Percentiles rank a stretch among this genome's conserved stretches.
Conservation (phyloP, 2,329 filamentous ascomycete species). For the Aspergillus neoniger region DNA sequence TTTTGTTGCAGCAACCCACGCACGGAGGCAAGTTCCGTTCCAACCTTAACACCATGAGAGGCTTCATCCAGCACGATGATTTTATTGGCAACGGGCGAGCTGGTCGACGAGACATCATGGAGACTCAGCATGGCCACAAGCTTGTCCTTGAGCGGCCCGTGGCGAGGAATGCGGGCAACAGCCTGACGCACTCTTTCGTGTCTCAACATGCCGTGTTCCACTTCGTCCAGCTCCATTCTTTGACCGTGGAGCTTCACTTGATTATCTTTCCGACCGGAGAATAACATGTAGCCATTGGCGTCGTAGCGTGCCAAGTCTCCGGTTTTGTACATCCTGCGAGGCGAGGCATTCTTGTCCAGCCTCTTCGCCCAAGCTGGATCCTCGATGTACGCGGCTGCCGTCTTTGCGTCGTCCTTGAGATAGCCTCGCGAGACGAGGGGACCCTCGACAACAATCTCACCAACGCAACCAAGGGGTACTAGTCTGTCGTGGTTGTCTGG, state of each 20-base stretch:
- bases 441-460: slow-evolving; percentile 7
- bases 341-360: background rate
- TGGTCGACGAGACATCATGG: background rate
- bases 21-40: background rate
- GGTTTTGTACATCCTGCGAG: slow-evolving; percentile 4
- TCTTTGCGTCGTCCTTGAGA: background rate
- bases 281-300: background rate
- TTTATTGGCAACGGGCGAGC: background rate
- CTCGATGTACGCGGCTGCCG: background rate
- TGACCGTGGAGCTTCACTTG: slow-evolving; percentile 12
- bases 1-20: background rate
- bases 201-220: slow-evolving; percentile 1
- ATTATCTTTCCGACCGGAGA: slow-evolving; percentile 7
- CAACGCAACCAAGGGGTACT: slow-evolving; percentile 3
- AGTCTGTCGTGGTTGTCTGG: slow-evolving; percentile 4
- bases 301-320: slow-evolving; percentile 7
- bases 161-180: background rate
- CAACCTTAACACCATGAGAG: background rate
- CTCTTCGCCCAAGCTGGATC: background rate
- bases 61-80: background rate
- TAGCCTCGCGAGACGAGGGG: background rate
- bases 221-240: slow-evolving; percentile 8
- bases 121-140: background rate
- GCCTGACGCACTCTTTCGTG: background rate
- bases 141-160: background rate